These are phyloP conservation scores for Chlorella variabilis DNA, from an alignment of 163 green algal species.

Conservation along the genomic window DNA sequence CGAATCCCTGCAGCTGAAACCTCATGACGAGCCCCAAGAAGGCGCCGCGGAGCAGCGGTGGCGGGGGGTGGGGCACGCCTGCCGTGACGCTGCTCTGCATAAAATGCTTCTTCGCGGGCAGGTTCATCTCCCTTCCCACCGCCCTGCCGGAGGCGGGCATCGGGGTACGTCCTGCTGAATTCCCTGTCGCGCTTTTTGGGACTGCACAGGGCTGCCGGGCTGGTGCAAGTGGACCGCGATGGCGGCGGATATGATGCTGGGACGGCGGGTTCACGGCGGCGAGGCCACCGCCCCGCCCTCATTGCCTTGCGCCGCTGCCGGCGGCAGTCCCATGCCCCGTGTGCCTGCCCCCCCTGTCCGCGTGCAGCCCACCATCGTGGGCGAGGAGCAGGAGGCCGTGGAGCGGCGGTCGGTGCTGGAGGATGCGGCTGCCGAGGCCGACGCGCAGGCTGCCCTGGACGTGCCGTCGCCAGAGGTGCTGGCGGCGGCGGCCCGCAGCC, in stretches of 20 bases:
- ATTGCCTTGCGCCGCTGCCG: too few relatives aligned
- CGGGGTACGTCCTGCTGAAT: neutral
- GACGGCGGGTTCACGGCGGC: too few relatives aligned
- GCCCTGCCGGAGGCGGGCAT: slow-evolving; percentile 25
- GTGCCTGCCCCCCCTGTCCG: too few relatives aligned
- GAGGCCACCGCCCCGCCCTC: too few relatives aligned
- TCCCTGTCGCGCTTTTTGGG: too few relatives aligned
- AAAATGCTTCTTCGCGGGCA: slow-evolving; percentile 39
- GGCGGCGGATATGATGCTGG: too few relatives aligned
- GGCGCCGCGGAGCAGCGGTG: too few relatives aligned
- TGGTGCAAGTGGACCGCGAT: too few relatives aligned
- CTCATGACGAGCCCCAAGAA: too few relatives aligned
- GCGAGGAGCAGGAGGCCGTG: neutral
- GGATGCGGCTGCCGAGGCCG: neutral
- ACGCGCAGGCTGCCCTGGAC: neutral
- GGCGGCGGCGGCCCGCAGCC: neutral
- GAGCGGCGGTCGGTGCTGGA: slow-evolving; percentile 2
- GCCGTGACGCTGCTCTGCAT: slow-evolving; percentile 17
- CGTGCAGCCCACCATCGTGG: slow-evolving; percentile 13
- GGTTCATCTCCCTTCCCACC: slow-evolving; percentile 33
- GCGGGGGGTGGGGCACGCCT: neutral
- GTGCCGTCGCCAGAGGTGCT: neutral
- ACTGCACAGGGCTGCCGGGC: too few relatives aligned
- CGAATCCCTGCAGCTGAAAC: too few relatives aligned
- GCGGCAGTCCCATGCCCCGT: too few relatives aligned